Evolutionary conservation across 2,329 filamentous ascomycete species (phyloP), one percentile per base, ranked within the genome.

Genomic region (Pseudogymnoascus destructans): DNA sequence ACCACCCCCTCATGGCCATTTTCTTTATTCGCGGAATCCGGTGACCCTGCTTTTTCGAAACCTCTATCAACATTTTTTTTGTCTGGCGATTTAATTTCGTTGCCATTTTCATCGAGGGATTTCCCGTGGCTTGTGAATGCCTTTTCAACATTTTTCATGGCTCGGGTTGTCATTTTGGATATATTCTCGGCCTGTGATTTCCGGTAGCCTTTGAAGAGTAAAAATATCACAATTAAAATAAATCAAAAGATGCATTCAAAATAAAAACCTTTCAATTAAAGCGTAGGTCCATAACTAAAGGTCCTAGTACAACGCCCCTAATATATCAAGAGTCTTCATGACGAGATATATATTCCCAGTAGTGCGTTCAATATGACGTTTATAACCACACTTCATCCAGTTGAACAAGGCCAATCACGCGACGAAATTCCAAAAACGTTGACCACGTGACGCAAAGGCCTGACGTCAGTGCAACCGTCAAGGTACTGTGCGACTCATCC

Each of bases 381-480:
- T 30, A 30, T 19, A 19, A 19, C 25, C 46, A 52, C 8, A 30
- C 46, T 30, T n/a, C 10, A 42, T 42, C 7, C 25, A 49, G 11
- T 15, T 10, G n/a, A 4, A 3, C 11, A 10, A 17, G 10, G 2
- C 5, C 23, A 27, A 7, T 2, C 42, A 49, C 21, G 23, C 6
- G 42, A 49, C 3, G 3, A 3, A 0, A 9, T n/a, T 17, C 8
- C 35, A 17, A 19, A 40, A n/a, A 23, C 3, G 2, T 8, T 3
- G 1, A 27, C 10, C 40, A 25, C 38, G 38, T 42, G 38, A 42
- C 3, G 13, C 1, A 0, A 5, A 5, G 1, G 8, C 46, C 46
- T 52, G 46, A 52, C 46, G 46, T 52, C 46, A 52, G 46, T 52
- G 46, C 46, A 52, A 52, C 46, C 46, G 46, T 52, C 46, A 52